Evolutionary conservation across 2,329 filamentous ascomycete genomes (phyloP), one percentile per base, ranked within the genome.

Genomic region (Neophaeococcomyces mojaviensis): DNA sequence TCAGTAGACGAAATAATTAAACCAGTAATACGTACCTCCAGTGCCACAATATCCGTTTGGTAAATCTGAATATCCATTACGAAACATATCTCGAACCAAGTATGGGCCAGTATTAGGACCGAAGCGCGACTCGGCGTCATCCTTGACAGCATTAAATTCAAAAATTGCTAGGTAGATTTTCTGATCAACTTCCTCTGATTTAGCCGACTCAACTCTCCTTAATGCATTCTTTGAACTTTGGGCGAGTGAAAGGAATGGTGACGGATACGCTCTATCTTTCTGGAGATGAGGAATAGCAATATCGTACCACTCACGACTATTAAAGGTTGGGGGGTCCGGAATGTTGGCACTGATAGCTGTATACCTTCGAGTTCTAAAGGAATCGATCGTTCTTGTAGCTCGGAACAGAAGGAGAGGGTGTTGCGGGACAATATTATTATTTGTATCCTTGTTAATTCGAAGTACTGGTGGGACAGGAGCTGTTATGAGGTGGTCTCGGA

Each of bases 161-260:
- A 43, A 43, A 2, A 43, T 34, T 2, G 33, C 39, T 7, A 43
- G 26, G 18, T 33, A 43, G n/a, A 34, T 34, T 19, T 43, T 43
- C 16, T 22, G 33, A 24, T 43, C 39, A 9, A 24, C 3, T 3
- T 43, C 30, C 16, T 43, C 39, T 3, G 39, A 43, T 6, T 3
- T 19, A 2, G 28, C 8, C 4, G 13, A 2, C 8, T 43, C 39
- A 3, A 43, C 30, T 6, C 39, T 28, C 2, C 39, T n/a, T 12
- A 43, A 4, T 9, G 39, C 39, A 8, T 33, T 43, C 4, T 19
- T n/a, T 20, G 30, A 12, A 15, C 34, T 43, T 30, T 43, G 28
- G 4, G 28, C 28, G 3, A 43, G 24, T 2, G 39, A 43, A 2
- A 43, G 33, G 24, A 43, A 34, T 2, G 28, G 39, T 20, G 39